These are phyloP conservation scores for Goffeauzyma gilvescens DNA, from an alignment of 768 basidiomycete genomes.

Conservation along the genomic window DNA sequence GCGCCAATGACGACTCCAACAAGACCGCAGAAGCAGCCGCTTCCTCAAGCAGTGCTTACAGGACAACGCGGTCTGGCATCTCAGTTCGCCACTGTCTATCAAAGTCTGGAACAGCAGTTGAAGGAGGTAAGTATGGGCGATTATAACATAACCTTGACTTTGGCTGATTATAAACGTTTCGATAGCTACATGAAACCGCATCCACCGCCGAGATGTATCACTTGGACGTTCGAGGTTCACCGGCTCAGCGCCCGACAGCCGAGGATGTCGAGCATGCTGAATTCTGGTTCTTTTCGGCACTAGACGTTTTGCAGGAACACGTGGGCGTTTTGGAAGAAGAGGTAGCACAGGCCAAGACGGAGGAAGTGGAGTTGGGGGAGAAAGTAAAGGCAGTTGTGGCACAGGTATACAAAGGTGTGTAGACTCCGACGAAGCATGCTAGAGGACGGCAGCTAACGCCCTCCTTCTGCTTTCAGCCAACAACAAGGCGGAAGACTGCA, in stretches of 20 bases:
- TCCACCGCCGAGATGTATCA: neutral
- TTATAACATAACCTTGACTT: no score
- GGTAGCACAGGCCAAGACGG: conserved; percentile 28
- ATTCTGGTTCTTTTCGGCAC: conserved; percentile 42
- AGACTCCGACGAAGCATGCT: neutral
- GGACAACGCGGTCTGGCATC: neutral
- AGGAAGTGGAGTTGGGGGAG: conserved; percentile 39
- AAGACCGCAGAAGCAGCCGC: no score
- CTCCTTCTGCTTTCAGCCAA: conserved; percentile 2
- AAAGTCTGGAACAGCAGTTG: conserved; percentile 3
- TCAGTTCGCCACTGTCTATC: conserved; percentile 1
- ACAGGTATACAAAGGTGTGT: conserved; percentile 27
- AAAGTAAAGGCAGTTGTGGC: conserved; percentile 26
- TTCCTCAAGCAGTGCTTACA: no score
- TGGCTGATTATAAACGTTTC: neutral
- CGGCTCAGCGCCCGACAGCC: conserved; percentile 5
- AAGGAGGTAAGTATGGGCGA: conserved; percentile 1
- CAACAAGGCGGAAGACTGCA: conserved; percentile 64
- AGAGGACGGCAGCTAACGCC: neutral
- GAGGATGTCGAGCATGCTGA: conserved; percentile 29
- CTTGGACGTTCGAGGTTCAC: neutral
- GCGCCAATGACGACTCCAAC: no score
- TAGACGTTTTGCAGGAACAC: conserved; percentile 39
- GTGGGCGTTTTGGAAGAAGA: conserved; percentile 34
- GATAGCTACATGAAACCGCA: neutral